Evolutionary conservation across 805 yeast genomes (phyloP).

Genomic region (Candida vaughaniae): DNA sequence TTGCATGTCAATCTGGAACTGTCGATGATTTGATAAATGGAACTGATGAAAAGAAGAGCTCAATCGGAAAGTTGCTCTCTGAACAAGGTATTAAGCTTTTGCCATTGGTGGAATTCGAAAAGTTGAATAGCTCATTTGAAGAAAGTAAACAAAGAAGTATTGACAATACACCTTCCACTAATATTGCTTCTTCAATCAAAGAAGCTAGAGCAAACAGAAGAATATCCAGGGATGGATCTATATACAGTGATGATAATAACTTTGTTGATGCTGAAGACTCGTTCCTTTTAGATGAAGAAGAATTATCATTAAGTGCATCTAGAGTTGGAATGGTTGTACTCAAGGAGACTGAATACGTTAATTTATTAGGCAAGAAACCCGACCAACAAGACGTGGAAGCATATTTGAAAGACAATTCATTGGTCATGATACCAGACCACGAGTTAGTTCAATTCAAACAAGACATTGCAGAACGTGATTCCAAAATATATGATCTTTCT

Average conservation of each 20-base stretch:
- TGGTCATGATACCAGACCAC: constrained; percentile 26
- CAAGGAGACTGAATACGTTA: constrained; percentile 18
- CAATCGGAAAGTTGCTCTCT: not conserved
- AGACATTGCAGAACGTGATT: constrained; percentile 28
- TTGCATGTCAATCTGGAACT: constrained; percentile 4
- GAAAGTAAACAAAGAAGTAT: constrained; percentile 2
- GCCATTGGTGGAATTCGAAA: constrained; percentile 3
- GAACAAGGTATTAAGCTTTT: constrained; percentile 7
- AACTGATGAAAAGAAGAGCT: constrained; percentile 1
- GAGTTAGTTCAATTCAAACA: constrained; percentile 25
- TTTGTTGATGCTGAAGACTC: constrained; percentile 31
- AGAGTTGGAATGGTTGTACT: constrained; percentile 25
- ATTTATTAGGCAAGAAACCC: constrained; percentile 13
- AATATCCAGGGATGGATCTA: constrained; percentile 13
- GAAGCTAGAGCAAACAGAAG: constrained; percentile 13
- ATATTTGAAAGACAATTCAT: constrained; percentile 19
- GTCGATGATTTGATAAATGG: constrained; percentile 5
- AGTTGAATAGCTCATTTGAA: not conserved
- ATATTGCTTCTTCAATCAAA: constrained; percentile 11
- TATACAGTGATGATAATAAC: constrained; percentile 13
- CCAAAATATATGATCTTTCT: constrained; percentile 20
- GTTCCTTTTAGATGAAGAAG: constrained; percentile 25
- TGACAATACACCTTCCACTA: constrained; percentile 5
- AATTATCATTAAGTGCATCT: constrained; percentile 24
- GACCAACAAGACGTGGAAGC: constrained; percentile 17